Evolutionary conservation across 805 yeast species (phyloP).

Genomic region (Starmerella stigmatis): DNA sequence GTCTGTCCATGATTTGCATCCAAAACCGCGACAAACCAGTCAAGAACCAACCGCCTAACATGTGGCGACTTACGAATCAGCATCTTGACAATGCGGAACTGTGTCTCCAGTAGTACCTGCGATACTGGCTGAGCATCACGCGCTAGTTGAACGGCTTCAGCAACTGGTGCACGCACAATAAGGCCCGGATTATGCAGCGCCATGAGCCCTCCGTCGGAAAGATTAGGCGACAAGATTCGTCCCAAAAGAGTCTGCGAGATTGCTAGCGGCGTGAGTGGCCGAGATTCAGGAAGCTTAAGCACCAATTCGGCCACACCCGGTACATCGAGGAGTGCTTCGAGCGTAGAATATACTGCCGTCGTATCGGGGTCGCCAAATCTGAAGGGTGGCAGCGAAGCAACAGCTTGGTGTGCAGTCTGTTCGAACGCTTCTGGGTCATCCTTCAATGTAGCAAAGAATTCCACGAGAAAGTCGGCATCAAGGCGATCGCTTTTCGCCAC

Average conservation of each 20-base stretch:
- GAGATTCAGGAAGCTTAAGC: conserved; percentile 5
- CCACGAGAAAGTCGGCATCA: not conserved
- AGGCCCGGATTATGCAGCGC: conserved; percentile 31
- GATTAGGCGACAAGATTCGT: not conserved
- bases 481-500: not conserved
- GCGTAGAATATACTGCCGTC: conserved; percentile 3
- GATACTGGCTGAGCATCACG: conserved; percentile 18
- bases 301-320: conserved; percentile 7
- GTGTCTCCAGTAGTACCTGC: conserved; percentile 47
- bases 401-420: not conserved
- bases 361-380: conserved; percentile 9
- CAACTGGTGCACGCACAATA: conserved; percentile 15
- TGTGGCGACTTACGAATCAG: conserved; percentile 61
- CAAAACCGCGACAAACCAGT: conserved; percentile 62
- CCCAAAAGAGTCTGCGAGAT: conserved; percentile 8
- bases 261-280: conserved; percentile 4
- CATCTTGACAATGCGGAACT: conserved; percentile 52
- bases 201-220: not conserved
- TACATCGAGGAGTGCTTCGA: conserved; percentile 3
- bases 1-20: conserved; percentile 77
- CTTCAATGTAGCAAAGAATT: not conserved
- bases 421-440: not conserved
- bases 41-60: conserved; percentile 53
- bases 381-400: not conserved
- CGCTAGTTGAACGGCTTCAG: conserved; percentile 35